phyloP scores from a whole-genome alignment of 345 rosid genomes.

The Dipteronia dyeriana region DNA sequence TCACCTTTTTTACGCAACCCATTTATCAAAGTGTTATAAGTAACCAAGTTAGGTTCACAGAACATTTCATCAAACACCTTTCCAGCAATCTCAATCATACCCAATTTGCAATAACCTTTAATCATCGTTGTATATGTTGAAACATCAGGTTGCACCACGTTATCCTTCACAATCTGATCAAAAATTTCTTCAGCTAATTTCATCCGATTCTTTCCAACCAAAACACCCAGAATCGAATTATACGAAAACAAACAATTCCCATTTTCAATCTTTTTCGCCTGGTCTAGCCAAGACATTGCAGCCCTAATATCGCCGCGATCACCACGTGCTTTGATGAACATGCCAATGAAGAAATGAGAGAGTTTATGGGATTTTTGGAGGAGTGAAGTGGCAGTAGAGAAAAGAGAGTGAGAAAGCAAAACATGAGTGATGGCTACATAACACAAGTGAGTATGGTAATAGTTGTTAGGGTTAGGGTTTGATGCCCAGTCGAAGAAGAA shows the following conservation, averaged over 20 bases:
- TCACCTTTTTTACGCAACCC: constrained; percentile 47
- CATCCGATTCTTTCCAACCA: constrained; percentile 26
- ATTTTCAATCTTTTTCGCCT: constrained; percentile 25
- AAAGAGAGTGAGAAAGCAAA: constrained; percentile 35
- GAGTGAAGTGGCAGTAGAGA: constrained; percentile 28
- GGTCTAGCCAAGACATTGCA: constrained; percentile 42
- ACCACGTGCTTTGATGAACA: constrained; percentile 38
- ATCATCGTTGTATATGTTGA: constrained; percentile 43
- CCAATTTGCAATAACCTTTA: constrained; percentile 32
- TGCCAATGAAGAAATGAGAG: constrained; percentile 34
- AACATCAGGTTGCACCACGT: constrained; percentile 31
- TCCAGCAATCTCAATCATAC: constrained; percentile 36
- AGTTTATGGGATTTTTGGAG: constrained; percentile 28
- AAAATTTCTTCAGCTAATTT: constrained; percentile 30
- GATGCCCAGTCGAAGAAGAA: constrained; percentile 46
- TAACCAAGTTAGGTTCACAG: constrained; percentile 30
- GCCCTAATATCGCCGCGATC: constrained; percentile 29
- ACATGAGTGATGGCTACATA: constrained; percentile 36
- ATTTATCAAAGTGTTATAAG: constrained; percentile 42
- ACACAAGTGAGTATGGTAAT: constrained; percentile 29
- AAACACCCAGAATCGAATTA: constrained; percentile 40
- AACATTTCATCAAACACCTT: constrained; percentile 50
- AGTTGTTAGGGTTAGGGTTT: constrained; percentile 32
- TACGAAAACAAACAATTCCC: constrained; percentile 32
- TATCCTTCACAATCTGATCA: constrained; percentile 24